Conservation (phyloP, 495 filamentous ascomycete genomes). For the Thermothielavioides terrestris region DNA sequence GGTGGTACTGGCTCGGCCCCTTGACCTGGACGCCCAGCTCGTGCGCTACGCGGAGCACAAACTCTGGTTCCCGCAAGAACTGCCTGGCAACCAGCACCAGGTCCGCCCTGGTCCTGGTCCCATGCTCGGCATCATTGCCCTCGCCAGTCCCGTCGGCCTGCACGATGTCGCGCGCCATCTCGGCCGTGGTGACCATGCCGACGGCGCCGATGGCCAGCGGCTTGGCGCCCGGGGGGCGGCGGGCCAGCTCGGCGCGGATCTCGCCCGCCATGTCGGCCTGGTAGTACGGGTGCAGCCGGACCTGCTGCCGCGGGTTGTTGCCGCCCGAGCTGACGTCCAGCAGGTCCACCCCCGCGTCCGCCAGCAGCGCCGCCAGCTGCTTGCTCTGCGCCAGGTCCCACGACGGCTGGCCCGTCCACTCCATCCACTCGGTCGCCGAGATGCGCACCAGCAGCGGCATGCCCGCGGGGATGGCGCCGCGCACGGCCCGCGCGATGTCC, state of each 20-base stretch:
- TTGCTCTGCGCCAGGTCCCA: slow-evolving; percentile 60
- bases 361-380: slow-evolving; percentile 53
- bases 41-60: slow-evolving; percentile 52
- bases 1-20: slow-evolving; percentile 46
- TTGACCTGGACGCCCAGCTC: slow-evolving; percentile 50
- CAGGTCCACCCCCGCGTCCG: slow-evolving; percentile 60
- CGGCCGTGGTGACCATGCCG: slow-evolving; percentile 57
- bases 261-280: slow-evolving; percentile 55
- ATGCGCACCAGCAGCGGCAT: slow-evolving; percentile 64
- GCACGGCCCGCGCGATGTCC: slow-evolving; percentile 39
- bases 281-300: slow-evolving; percentile 48
- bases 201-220: slow-evolving; percentile 61
- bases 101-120: slow-evolving; percentile 47
- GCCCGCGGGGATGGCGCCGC: slow-evolving; percentile 45
- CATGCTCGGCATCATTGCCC: slow-evolving; percentile 26
- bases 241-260: slow-evolving; percentile 51
- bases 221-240: slow-evolving; percentile 45
- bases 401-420: slow-evolving; percentile 40
- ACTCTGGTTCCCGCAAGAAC: slow-evolving; percentile 59
- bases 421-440: slow-evolving; percentile 66
- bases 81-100: slow-evolving; percentile 56
- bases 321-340: slow-evolving; percentile 68
- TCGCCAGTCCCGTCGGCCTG: slow-evolving; percentile 30
- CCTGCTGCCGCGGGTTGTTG: slow-evolving; percentile 51
- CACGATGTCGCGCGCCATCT: slow-evolving; percentile 50